Evolutionary conservation across 768 basidiomycete species (phyloP), one percentile per base, ranked within the genome.

Genomic region (Tylopilus sp.): DNA sequence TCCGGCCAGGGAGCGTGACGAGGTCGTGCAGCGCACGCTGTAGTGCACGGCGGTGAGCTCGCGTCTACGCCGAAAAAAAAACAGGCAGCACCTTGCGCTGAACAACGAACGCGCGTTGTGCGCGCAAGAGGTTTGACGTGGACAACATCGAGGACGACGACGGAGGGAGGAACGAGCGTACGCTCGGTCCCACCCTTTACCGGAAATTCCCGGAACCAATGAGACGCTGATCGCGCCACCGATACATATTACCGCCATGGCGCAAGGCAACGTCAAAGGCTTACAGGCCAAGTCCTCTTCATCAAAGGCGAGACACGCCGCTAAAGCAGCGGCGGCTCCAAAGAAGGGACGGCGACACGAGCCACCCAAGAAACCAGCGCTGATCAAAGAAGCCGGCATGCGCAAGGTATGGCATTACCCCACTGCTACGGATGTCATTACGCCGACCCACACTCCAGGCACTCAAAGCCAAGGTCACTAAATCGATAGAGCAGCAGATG

Each of bases 401-500:
- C 83, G 89, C 64, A 85, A 89, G 76, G 93, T 91, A 43, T 21
- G 3, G 53, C 37, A 21, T 12, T n/a, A n/a, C 11, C 11, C 19
- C 21, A 24, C 14, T 54, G 34, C 30, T 50, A 36, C 13, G 38
- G 17, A 29, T 25, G 29, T 52, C 45, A 40, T 44, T 10, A 40
- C 52, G 16, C 47, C 31, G 12, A 42, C 36, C 40, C 41, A 45
- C 44, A 21, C 28, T 34, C 17, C 51, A 96, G 93, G 76, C 83
- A 63, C 78, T 97, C 58, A 87, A 87, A 54, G 87, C 92, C 47
- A 94, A 93, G 74, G 94, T 97, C 66, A 92, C 89, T 69, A 85
- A 83, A 68, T 90, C 89, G 21, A 94, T 98, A 62, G 94, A 98
- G 69, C 78, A 81, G 50, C 93, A 95, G 71, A 92, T 94, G 84